Base-by-base conservation (phyloP, 768 basidiomycete genomes). In the Mycena chlorophos region DNA sequence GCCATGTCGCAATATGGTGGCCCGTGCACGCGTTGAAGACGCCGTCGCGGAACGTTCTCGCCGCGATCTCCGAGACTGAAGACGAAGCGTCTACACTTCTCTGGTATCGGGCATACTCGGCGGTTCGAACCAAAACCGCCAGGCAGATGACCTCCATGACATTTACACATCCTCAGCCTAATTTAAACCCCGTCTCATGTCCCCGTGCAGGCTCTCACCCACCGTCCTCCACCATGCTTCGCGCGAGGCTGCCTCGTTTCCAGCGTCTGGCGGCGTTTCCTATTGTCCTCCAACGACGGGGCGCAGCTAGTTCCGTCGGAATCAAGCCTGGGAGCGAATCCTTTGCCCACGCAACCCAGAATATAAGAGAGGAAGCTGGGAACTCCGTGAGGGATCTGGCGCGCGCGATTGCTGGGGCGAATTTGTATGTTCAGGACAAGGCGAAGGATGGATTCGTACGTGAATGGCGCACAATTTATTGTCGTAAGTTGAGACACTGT, bases 331-430 rank as follows among this genome's bases (percentile, higher is more conserved):
- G 79, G 20, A 90, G 88, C 52, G 87, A 91, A 69, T 80, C 82
- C 1, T 69, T 90, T 54, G 80, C 83, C 46, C 91, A 93, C 59
- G 91, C 91, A 6, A 82, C 81, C 0, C 78, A 77, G 13, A 93
- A 93, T 59, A 83, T 92, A 55, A 87, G 82, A 62, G 90, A 93
- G 67, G 90, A 93, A 68, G 78, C 89, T 1, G 87, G 88, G 10
- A 88, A 89, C 66, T 86, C 89, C 12, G 82, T 88, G 2, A 69
- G 80, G 3, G 91, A 92, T 66, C 77, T 90, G 58, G 91, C 91
- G 1, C 89, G 89, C 62, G 78, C 79, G 27, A 92, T 94, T 52
- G 86, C 88, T 2, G 90, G 87, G 19, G 85, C 81, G 2, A 86
- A 86, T 64, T 73, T 83, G 56, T 27, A 26, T 28, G 45, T n/a